Evolutionary conservation across 1,139 yeast species (phyloP), one percentile per base, ranked within the genome.

Genomic region (Blastobotrys apis): DNA sequence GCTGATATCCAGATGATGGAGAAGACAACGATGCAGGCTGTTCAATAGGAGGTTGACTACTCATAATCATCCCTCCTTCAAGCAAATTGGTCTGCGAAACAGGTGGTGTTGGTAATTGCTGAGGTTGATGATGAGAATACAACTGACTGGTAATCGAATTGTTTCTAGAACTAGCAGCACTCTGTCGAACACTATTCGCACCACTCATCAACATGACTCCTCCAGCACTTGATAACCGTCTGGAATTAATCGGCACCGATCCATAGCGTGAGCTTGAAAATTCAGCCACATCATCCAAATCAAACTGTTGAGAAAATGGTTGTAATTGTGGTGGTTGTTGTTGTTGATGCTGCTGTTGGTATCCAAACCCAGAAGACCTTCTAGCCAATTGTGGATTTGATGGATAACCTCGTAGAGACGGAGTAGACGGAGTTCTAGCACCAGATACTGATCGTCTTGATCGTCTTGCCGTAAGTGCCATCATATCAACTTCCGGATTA

Each of bases 271-370:
- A 37, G 9, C 45, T 42, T 12, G 35, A 15, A 12, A 43, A 19
- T 19, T 56, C 54, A 5, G 52, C 47, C 27, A 60, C 53, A 22
- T 60, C 59, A 38, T 54, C 61, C 13, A 61, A 55, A 42, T 61
- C 64, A 44, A 61, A 47, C 40, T 52, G 54, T 44, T 61, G 65
- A 17, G 64, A 60, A 45, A 54, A 58, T 25, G 56, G 49, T 15
- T 36, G 39, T 9, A 15, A 15, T 29, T 6, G 6, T 6, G 32
- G 13, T 12, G 32, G 32, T 12, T 9, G 25, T n/a, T 21, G 8
- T 4, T 21, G 20, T 15, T 15, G n/a, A 34, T 5, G 3, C 23
- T 33, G 22, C 22, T 33, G 23, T 20, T 3, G 22, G 22, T 16
- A 15, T 19, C 8, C 13, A 16, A 35, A 19, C 29, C n/a, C 12